Evolutionary conservation across 371 early-diverging fungal genomes (phyloP), one percentile per base, ranked within the genome.

Genomic region (Lichtheimia ramosa): DNA sequence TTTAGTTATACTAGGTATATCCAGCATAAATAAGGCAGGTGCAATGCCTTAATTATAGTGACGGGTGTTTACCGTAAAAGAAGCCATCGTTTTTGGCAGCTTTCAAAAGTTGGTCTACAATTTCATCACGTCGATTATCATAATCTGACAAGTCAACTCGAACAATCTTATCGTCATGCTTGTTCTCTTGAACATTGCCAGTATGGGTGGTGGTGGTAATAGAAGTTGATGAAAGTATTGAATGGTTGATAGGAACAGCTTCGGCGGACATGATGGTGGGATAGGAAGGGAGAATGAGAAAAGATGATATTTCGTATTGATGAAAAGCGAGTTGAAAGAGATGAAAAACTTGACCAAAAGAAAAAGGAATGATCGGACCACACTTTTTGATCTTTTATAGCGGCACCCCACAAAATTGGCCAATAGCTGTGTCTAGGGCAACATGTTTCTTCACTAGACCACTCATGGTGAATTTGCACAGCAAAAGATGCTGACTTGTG

Each of bases 1-100:
- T 34, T 34, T 10, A 34, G 34, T 34, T 34, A 34, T 34, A 34
- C 34, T 34, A 2, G 34, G 34, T 34, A 34, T 34, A 34, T 34
- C n/a, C 34, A 34, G 34, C 34, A 34, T 34, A 34, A 34, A 34
- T 34, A 34, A 34, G 34, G 34, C 34, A 34, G 34, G 34, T 34
- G 34, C 10, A 34, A 34, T 34, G 34, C 34, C 34, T 34, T 34
- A 34, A 34, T 34, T 34, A 34, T 34, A 34, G 34, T 34, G 34
- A 34, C 34, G 34, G 34, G 28, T 43, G 13, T 41, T 39, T 58
- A 63, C 63, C 58, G 39, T 66, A 66, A 49, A 66, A 66, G 48
- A 66, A 61, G 8, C 66, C 66, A 55, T 66, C 62, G 13, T 34
- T 50, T 13, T 50, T 62, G 18, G 46, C 46, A n/a, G 66, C 66